These are phyloP conservation scores for Purpureocillium takamizusanense DNA, from an alignment of 2,329 filamentous ascomycete species.

Conservation along the genomic window DNA sequence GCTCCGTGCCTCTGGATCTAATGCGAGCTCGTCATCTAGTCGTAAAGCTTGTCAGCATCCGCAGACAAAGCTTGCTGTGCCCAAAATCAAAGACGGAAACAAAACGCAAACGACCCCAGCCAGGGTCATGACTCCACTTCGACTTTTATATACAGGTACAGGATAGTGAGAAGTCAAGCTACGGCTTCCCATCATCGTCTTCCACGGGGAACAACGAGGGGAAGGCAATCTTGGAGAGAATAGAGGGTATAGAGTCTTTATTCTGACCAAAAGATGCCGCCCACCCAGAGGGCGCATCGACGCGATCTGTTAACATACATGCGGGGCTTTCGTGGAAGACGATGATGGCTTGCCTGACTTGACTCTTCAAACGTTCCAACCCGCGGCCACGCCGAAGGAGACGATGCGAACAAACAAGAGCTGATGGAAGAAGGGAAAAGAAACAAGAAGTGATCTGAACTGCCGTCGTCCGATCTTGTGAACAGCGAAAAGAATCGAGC, in stretches of 20 bases:
- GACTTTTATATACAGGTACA: slow-evolving; percentile 3
- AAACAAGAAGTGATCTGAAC: slow-evolving; percentile 6
- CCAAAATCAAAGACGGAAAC: slow-evolving; percentile 9
- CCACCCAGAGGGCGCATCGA: slow-evolving; percentile 19
- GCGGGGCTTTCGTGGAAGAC: slow-evolving; percentile 50
- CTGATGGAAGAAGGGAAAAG: slow-evolving; percentile 6
- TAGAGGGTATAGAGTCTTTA: slow-evolving; percentile 29
- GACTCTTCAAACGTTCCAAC: slow-evolving; percentile 10
- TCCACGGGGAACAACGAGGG: slow-evolving; percentile 34
- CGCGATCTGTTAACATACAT: slow-evolving; percentile 56
- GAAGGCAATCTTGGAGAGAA: slow-evolving; percentile 24
- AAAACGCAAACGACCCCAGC: slow-evolving; percentile 13
- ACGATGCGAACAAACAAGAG: slow-evolving; percentile 6
- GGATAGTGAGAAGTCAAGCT: slow-evolving; percentile 32
- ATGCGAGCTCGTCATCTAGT: slow-evolving; percentile 52
- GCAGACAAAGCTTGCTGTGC: slow-evolving; percentile 30
- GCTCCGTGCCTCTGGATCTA: slow-evolving; percentile 47
- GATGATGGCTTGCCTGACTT: slow-evolving; percentile 61
- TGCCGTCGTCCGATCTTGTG: slow-evolving; percentile 5
- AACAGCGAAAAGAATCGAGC: slow-evolving; percentile 12
- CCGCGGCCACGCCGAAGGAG: slow-evolving; percentile 4
- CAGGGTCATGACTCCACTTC: slow-evolving; percentile 14
- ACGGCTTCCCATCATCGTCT: slow-evolving; percentile 54
- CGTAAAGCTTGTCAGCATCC: neutral
- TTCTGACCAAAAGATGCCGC: slow-evolving; percentile 29